Percentiles rank a stretch among this genome's conserved stretches.
Conservation (phyloP, 495 filamentous ascomycete species). For the Jackrogersella minutella region DNA sequence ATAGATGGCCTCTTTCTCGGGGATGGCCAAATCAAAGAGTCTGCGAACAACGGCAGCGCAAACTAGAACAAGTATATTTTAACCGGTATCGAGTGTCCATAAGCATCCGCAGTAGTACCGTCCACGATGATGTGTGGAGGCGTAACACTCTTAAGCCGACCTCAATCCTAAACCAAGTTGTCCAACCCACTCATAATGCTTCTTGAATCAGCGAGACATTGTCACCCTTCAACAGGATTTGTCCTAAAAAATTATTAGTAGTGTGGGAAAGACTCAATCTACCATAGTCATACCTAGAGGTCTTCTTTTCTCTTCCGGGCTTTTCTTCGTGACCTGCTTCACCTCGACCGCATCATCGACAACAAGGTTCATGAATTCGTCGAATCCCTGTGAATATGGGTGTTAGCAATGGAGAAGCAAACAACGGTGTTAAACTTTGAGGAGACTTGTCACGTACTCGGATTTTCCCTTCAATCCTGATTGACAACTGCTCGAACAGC, state of each 20-base stretch:
- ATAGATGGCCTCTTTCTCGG: constrained; percentile 58
- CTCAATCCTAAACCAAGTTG: neutral
- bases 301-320: constrained; percentile 76
- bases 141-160: constrained; percentile 9
- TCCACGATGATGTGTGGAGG: neutral
- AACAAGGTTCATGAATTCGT: constrained; percentile 99
- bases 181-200: constrained; percentile 39
- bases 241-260: constrained; percentile 66
- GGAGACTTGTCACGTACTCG: constrained; percentile 64
- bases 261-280: neutral
- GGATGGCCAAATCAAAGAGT: constrained; percentile 54
- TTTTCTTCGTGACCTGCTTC: constrained; percentile 80
- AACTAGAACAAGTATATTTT: constrained; percentile 38
- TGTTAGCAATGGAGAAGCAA: constrained; percentile 19
- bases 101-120: constrained; percentile 16
- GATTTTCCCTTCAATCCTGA: constrained; percentile 95
- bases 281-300: constrained; percentile 72
- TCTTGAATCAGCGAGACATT: constrained; percentile 93
- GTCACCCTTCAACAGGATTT: constrained; percentile 96
- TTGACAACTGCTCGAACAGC: constrained; percentile 94
- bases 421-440: neutral
- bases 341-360: constrained; percentile 96
- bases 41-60: constrained; percentile 26
- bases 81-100: constrained; percentile 12
- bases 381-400: constrained; percentile 72